Evolutionary conservation across 116 monocot genomes (phyloP).

Genomic region (Zostera marina): DNA sequence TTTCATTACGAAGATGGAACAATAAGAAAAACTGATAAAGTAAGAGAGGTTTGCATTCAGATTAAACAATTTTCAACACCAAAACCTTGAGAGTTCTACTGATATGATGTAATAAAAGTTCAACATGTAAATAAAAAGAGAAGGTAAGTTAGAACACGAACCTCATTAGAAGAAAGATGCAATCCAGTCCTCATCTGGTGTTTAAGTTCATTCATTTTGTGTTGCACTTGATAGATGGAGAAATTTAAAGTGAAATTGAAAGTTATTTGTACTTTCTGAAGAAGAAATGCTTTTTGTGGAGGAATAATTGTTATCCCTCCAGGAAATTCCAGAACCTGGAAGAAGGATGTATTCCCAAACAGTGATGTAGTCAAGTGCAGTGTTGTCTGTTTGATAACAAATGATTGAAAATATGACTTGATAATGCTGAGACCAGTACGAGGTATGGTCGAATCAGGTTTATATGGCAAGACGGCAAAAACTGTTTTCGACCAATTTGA

Average conservation of each 20-base stretch:
- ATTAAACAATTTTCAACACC: no score
- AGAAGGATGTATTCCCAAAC: slow-evolving; percentile 75
- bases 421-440: slow-evolving; percentile 65
- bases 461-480: slow-evolving; percentile 76
- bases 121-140: background rate
- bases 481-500: slow-evolving; percentile 77
- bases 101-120: background rate
- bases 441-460: slow-evolving; percentile 43
- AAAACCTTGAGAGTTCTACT: background rate
- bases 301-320: slow-evolving; percentile 90
- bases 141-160: slow-evolving; percentile 4
- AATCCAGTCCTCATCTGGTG: slow-evolving; percentile 83
- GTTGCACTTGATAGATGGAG: slow-evolving; percentile 63
- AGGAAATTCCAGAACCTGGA: slow-evolving; percentile 82
- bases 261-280: slow-evolving; percentile 50
- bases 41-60: no score
- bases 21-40: no score
- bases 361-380: slow-evolving; percentile 55
- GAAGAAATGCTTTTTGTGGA: slow-evolving; percentile 65
- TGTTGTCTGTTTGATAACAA: slow-evolving; percentile 41
- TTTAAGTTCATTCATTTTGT: slow-evolving; percentile 45
- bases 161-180: slow-evolving; percentile 76
- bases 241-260: slow-evolving; percentile 95
- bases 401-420: slow-evolving; percentile 48
- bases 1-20: no score